A percentile compares a stretch with the other conserved stretches of the same genome.
Evolutionary conservation across 2,329 filamentous ascomycete species (phyloP).

Genomic region (Aspergillus novofumigatus): DNA sequence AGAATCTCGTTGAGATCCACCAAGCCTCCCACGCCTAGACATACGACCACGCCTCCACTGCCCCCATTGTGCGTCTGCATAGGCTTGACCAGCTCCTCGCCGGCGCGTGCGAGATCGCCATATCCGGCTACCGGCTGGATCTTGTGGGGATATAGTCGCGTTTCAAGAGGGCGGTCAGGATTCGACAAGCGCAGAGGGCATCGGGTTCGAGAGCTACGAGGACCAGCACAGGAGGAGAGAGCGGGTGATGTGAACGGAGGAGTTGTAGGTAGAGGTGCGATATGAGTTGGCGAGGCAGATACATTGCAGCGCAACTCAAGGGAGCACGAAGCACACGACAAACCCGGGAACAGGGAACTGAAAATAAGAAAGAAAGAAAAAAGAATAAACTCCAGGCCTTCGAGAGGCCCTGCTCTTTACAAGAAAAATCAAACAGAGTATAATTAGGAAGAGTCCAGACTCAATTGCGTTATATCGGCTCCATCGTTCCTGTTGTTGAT

Average conservation of each 20-base stretch:
- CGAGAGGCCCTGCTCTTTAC: slow-evolving; percentile 14
- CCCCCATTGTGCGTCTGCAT: slow-evolving; percentile 85
- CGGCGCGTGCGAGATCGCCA: slow-evolving; percentile 77
- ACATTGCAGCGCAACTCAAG: slow-evolving; percentile 58
- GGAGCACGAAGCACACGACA: slow-evolving; percentile 17
- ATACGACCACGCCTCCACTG: slow-evolving; percentile 82
- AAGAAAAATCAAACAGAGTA: slow-evolving; percentile 7
- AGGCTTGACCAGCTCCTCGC: slow-evolving; percentile 71
- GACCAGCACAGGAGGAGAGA: slow-evolving; percentile 84
- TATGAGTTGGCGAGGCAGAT: slow-evolving; percentile 85
- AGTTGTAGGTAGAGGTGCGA: slow-evolving; percentile 90
- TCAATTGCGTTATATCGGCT: background rate
- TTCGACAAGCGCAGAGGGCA: slow-evolving; percentile 90
- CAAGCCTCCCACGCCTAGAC: slow-evolving; percentile 86
- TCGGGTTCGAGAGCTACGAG: slow-evolving; percentile 93
- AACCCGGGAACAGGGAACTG: slow-evolving; percentile 6
- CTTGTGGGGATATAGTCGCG: slow-evolving; percentile 97
- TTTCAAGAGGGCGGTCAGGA: slow-evolving; percentile 87
- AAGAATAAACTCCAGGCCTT: slow-evolving; percentile 6
- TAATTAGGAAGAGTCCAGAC: background rate
- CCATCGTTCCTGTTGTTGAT: slow-evolving; percentile 1
- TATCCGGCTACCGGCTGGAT: slow-evolving; percentile 94
- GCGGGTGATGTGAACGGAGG: slow-evolving; percentile 78
- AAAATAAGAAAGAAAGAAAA: background rate
- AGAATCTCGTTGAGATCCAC: slow-evolving; percentile 80